phyloP scores from a whole-genome alignment of 768 basidiomycete genomes.

The Leccinellum rugosiceps region DNA sequence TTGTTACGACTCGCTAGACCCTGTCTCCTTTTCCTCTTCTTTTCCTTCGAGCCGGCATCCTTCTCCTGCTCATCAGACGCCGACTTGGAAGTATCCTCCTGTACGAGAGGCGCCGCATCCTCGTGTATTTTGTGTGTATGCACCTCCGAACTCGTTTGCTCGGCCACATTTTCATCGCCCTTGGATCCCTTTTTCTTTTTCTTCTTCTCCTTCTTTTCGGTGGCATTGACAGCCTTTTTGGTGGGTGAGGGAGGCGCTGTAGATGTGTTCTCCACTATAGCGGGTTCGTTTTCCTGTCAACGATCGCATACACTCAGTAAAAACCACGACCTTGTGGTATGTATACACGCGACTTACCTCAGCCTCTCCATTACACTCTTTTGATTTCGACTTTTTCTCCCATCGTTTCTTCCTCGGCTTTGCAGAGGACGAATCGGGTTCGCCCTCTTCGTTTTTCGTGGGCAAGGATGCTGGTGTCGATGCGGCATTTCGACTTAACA shows the following conservation, averaged over 20 bases:
- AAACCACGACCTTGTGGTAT: neutral
- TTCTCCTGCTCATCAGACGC: constrained; percentile 4
- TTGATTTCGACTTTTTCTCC: constrained; percentile 15
- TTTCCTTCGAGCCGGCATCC: neutral
- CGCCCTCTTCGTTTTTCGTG: constrained; percentile 1
- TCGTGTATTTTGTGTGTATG: neutral
- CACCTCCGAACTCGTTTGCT: neutral
- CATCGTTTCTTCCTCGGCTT: constrained; percentile 19
- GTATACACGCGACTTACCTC: constrained; percentile 15
- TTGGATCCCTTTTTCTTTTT: neutral
- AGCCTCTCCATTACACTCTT: constrained; percentile 1
- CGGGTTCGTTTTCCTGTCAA: constrained; percentile 3
- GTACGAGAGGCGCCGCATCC: neutral
- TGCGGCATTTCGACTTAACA: neutral
- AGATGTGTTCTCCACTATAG: neutral
- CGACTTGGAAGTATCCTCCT: neutral
- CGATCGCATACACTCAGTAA: constrained; percentile 2
- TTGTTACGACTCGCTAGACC: too few relatives aligned
- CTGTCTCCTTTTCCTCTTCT: neutral
- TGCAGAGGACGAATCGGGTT: neutral
- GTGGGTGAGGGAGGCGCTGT: neutral
- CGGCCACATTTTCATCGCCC: neutral
- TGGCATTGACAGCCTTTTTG: neutral
- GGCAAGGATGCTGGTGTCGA: neutral
- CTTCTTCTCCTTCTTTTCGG: neutral